phyloP scores from a whole-genome alignment of 441 rosid genomes.

The Eruca vesicaria region DNA sequence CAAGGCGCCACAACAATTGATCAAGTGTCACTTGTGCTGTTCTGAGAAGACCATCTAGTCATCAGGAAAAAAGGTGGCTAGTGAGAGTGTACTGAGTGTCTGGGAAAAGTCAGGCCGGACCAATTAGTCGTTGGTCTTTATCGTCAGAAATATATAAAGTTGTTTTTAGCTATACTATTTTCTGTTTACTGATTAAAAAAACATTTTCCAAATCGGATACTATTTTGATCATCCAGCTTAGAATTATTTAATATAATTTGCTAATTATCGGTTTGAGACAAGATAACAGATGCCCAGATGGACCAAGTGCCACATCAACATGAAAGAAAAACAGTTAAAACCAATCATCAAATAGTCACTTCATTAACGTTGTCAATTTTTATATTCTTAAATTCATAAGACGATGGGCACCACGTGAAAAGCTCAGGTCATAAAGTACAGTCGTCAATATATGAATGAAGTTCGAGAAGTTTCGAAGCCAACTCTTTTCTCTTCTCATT shows the following conservation, averaged over 20 bases:
- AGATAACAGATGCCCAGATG: background rate
- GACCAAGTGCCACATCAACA: background rate
- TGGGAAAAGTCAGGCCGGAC: constrained; percentile 9
- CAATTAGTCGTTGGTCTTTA: background rate
- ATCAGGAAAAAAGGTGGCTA: background rate
- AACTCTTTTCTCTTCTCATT: background rate
- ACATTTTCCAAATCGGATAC: background rate
- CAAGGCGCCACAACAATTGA: background rate
- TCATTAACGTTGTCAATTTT: background rate
- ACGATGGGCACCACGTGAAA: background rate
- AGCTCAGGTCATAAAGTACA: constrained; percentile 23
- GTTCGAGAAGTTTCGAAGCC: constrained; percentile 28
- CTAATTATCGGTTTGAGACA: background rate
- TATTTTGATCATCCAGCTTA: background rate
- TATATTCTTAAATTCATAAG: background rate
- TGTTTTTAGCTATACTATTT: background rate
- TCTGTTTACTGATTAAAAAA: background rate
- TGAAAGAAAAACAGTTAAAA: background rate
- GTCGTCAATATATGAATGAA: background rate
- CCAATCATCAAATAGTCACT: background rate
- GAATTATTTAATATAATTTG: background rate
- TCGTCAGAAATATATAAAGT: background rate
- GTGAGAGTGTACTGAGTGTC: background rate
- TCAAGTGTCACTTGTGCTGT: background rate
- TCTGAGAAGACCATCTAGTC: background rate